A percentile compares a stretch with the other conserved stretches of the same genome.
phyloP scores from a whole-genome alignment of 495 filamentous ascomycete species.

The Cercophora samala region DNA sequence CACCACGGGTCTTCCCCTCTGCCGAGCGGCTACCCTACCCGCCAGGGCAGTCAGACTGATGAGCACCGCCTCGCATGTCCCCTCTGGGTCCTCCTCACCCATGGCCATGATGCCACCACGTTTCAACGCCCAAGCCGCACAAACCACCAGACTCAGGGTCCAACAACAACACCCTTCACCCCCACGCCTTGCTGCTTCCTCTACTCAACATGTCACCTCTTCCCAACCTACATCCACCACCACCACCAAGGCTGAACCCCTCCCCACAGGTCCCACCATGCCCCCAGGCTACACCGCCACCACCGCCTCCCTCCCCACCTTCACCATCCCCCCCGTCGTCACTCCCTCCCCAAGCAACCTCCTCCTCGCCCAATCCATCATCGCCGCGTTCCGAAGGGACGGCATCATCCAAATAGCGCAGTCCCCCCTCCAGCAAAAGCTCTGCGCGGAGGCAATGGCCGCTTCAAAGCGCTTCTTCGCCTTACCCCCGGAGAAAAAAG shows the following conservation, averaged over 20 bases:
- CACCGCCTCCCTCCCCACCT: constrained; percentile 35
- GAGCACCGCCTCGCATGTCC: background rate
- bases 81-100: background rate
- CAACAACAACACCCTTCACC: background rate
- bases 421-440: constrained; percentile 23
- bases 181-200: too few relatives aligned
- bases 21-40: background rate
- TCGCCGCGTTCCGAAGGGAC: constrained; percentile 40
- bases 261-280: constrained; percentile 28
- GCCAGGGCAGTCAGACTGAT: background rate
- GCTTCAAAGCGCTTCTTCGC: constrained; percentile 40
- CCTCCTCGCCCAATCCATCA: constrained; percentile 36
- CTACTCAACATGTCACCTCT: too few relatives aligned
- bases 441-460: constrained; percentile 30
- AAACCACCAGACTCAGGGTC: constrained; percentile 4
- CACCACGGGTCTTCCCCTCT: background rate
- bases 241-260: background rate
- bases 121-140: constrained; percentile 14
- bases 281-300: constrained; percentile 38
- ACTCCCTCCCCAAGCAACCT: constrained; percentile 27
- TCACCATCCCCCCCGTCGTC: constrained; percentile 34
- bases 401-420: constrained; percentile 46
- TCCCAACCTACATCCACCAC: background rate
- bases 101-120: background rate
- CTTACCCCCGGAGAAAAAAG: constrained; percentile 34